Conservation (phyloP, 2,329 filamentous ascomycete species). For the Colletotrichum eremochloae region DNA sequence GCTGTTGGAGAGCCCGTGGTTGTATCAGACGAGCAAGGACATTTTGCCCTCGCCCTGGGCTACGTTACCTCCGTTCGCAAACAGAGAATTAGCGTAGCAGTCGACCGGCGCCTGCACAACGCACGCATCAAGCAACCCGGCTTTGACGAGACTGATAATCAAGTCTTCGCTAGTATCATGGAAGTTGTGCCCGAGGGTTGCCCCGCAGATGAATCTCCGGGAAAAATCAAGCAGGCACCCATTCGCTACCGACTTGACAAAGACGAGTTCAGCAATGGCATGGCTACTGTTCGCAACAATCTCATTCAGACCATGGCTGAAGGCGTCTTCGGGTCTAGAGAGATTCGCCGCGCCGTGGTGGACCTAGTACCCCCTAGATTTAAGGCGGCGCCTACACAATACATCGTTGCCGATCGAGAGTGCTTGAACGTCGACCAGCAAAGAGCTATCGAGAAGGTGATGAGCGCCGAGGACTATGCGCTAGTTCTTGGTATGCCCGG, state of each 20-base stretch:
- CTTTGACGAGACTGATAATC: slow-evolving; percentile 83
- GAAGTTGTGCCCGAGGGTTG: slow-evolving; percentile 75
- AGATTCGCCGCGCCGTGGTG: slow-evolving; percentile 84
- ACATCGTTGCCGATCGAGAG: slow-evolving; percentile 71
- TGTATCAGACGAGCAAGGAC: slow-evolving; percentile 94
- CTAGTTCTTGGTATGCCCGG: slow-evolving; percentile 99
- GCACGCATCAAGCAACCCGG: slow-evolving; percentile 80
- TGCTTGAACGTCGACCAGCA: slow-evolving; percentile 89
- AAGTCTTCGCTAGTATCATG: slow-evolving; percentile 93
- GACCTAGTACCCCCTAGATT: slow-evolving; percentile 82
- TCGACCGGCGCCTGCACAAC: slow-evolving; percentile 91
- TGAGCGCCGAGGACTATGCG: slow-evolving; percentile 95
- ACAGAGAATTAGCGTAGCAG: slow-evolving; percentile 84
- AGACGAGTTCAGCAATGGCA: slow-evolving; percentile 98
- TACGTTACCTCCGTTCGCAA: slow-evolving; percentile 85
- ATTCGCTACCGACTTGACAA: slow-evolving; percentile 90
- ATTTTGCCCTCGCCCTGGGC: slow-evolving; percentile 94
- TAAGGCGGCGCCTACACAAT: slow-evolving; percentile 73
- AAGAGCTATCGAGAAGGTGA: slow-evolving; percentile 90
- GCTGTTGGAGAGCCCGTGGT: slow-evolving; percentile 91
- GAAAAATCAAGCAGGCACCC: slow-evolving; percentile 65
- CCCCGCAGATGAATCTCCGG: slow-evolving; percentile 63
- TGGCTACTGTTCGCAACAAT: slow-evolving; percentile 95
- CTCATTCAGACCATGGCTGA: slow-evolving; percentile 92
- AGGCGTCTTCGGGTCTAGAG: slow-evolving; percentile 75